Percentiles rank a stretch among this genome's conserved stretches.
Conservation (phyloP, 148 eudicot species). For the Pouteria glomerata region DNA sequence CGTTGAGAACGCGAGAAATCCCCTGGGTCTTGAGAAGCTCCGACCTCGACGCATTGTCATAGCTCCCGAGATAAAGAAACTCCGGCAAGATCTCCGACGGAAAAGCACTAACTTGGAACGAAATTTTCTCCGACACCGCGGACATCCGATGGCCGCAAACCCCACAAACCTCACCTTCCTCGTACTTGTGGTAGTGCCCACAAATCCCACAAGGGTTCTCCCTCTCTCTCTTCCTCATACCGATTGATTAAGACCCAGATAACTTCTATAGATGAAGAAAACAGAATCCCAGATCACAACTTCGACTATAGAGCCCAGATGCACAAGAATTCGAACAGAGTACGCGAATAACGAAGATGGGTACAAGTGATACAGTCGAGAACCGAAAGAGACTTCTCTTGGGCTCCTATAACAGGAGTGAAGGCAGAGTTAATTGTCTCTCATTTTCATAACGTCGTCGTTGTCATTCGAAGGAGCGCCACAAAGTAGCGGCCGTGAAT, state of each 20-base stretch:
- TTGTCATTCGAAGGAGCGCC: too few species aligned
- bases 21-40: slow-evolving; percentile 84
- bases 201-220: slow-evolving; percentile 86
- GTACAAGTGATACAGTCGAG: too few species aligned
- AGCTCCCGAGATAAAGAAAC: slow-evolving; percentile 76
- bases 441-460: too few species aligned
- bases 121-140: slow-evolving; percentile 27
- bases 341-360: too few species aligned
- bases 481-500: too few species aligned
- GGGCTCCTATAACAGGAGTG: too few species aligned
- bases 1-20: slow-evolving; percentile 84
- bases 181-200: slow-evolving; percentile 96
- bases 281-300: slow-evolving; percentile 20
- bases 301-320: background rate
- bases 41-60: slow-evolving; percentile 84
- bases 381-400: too few species aligned
- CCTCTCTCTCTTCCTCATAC: slow-evolving; percentile 90
- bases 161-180: slow-evolving; percentile 91
- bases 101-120: slow-evolving; percentile 64
- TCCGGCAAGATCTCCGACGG: slow-evolving; percentile 89
- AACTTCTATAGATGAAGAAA: background rate
- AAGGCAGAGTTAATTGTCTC: too few species aligned
- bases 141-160: slow-evolving; percentile 85
- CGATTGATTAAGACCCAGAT: slow-evolving; percentile 4
- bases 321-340: background rate